Conservation (phyloP, 495 filamentous ascomycete species). For the Podospora bellae-mahoneyi region DNA sequence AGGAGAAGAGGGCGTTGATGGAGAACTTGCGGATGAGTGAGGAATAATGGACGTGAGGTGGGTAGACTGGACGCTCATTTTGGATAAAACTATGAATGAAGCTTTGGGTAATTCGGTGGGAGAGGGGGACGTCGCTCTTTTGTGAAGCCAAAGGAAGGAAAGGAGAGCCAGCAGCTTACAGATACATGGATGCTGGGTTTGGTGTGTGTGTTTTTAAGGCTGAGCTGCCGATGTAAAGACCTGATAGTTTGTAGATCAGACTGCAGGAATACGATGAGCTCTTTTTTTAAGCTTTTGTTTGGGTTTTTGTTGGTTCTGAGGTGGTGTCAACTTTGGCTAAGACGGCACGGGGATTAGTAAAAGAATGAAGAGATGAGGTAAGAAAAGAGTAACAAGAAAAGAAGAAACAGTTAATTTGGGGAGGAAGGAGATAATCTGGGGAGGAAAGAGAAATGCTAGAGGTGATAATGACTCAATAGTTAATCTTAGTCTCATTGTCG, state of each 20-base stretch:
- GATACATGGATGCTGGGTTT: background rate
- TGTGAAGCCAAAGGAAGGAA: background rate
- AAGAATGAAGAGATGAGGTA: too few relatives aligned
- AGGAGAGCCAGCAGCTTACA: background rate
- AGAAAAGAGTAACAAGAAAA: too few relatives aligned
- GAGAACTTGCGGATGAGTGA: background rate
- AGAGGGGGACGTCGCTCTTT: background rate
- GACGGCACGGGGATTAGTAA: too few relatives aligned
- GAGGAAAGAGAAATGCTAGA: too few relatives aligned
- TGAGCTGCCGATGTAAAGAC: too few relatives aligned
- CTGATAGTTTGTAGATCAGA: background rate
- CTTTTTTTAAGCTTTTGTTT: background rate
- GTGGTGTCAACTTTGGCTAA: too few relatives aligned
- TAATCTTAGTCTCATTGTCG: too few relatives aligned
- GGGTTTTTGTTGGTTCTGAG: too few relatives aligned
- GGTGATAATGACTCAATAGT: too few relatives aligned
- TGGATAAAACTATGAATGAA: background rate
- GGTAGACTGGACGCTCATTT: background rate
- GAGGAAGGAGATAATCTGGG: too few relatives aligned
- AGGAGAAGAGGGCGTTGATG: constrained; percentile 17
- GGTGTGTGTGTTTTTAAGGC: too few relatives aligned
- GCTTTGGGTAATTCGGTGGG: background rate
- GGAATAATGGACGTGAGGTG: background rate
- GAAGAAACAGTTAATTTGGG: too few relatives aligned
- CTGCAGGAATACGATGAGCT: background rate